These are phyloP conservation scores for Arabidopsis thaliana DNA, from an alignment of 345 rosid species.

Conservation along the genomic window TAIR10.1 NC_003070.9:19695501-19696000, in stretches of 20 bases:
- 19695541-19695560: too few relatives aligned
- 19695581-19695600: too few relatives aligned
- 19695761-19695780: background rate
- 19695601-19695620: too few relatives aligned
- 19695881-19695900: background rate
- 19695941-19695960: background rate
- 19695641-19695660: too few relatives aligned
- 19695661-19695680: background rate
- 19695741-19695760: background rate
- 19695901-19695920: background rate
- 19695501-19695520: too few relatives aligned
- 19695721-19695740: too few relatives aligned
- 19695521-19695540: too few relatives aligned
- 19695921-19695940: background rate
- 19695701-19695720: background rate
- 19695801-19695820: background rate
- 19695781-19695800: background rate
- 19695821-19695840: background rate
- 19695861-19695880: background rate
- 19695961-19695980: background rate
- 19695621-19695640: too few relatives aligned
- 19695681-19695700: background rate
- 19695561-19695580: too few relatives aligned
- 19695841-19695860: slow-evolving; percentile 17
- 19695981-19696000: background rate